A percentile compares a stretch with the other conserved stretches of the same genome.
Conservation (phyloP, 441 rosid species). For the Caryocar brasiliense region DNA sequence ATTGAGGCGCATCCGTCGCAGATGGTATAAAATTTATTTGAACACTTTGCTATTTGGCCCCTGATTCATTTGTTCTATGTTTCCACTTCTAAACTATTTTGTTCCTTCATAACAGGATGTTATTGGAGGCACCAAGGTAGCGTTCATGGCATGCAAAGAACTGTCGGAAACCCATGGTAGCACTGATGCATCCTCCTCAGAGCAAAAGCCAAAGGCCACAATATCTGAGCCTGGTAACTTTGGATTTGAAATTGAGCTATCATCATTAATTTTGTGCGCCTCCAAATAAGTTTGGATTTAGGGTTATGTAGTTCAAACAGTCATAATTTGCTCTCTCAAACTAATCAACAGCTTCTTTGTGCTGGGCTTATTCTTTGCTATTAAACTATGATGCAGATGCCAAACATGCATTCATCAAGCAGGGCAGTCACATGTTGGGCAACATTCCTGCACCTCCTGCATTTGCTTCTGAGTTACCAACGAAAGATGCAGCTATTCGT, state of each 20-base stretch:
- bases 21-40: conserved; percentile 29
- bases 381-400: conserved; percentile 33
- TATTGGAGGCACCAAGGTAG: conserved; percentile 32
- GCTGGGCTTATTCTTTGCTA: not conserved
- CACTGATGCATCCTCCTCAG: conserved; percentile 50
- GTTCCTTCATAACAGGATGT: conserved; percentile 28
- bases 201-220: conserved; percentile 34
- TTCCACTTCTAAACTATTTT: conserved; percentile 2
- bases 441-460: conserved; percentile 74
- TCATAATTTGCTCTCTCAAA: too few relatives aligned
- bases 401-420: conserved; percentile 59
- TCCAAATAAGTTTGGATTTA: too few relatives aligned
- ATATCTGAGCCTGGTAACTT: conserved; percentile 48
- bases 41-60: not conserved
- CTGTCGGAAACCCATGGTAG: conserved; percentile 23
- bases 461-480: conserved; percentile 65
- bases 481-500: conserved; percentile 56
- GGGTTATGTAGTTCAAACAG: too few relatives aligned
- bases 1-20: conserved; percentile 21
- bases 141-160: conserved; percentile 17
- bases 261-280: too few relatives aligned
- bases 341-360: not conserved
- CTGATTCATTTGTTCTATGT: too few relatives aligned
- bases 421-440: conserved; percentile 68
- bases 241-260: not conserved